Base-by-base conservation (phyloP, 2,329 filamentous ascomycete species). In the Aureobasidium mangrovei region DNA sequence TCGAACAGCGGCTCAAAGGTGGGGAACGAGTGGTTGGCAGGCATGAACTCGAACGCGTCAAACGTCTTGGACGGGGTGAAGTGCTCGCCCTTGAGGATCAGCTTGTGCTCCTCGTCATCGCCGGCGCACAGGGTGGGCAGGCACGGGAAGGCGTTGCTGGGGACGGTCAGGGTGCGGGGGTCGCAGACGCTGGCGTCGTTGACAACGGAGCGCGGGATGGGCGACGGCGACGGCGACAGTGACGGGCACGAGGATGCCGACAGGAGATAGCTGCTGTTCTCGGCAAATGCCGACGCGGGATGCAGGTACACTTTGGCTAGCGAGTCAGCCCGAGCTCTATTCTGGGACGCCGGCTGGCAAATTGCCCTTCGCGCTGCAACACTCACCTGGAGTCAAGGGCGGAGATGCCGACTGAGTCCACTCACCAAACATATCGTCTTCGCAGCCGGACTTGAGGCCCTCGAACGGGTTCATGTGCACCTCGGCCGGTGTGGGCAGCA, bases 311-410 rank as follows among this genome's bases (percentile, higher is more conserved):
- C 83, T 82, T 69, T 54, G 55, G 51, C 38, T 47, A 54, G 55
- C 53, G 53, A 55, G 46, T 57, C 44, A 55, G 57, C 45, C 44
- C 18, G 12, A 27, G 46, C 47, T 53, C 56, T 47, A 39, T 55
- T 33, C 40, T 54, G 44, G 56, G 45, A 33, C 28, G 24, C 24
- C 9, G n/a, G 28, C 4, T 3, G 26, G 24, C 33, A 10, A 38
- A 53, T 53, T 53, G 49, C 49, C 40, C 40, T 43, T 18, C 49
- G 32, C 49, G 44, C 18, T 44, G 29, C n/a, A 44, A 53, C 49
- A 53, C 88, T 76, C 84, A 95, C 89, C 83, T 80, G 91, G 90
- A 64, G 89, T 94, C 80, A 95, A 82, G 27, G 89, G 88, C 49
- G 91, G 90, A 32, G 91, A 95, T 56, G 81, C 80, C 57, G 83